Conservation (phyloP, 2,329 filamentous ascomycete genomes). For the Emergomyces orientalis region DNA sequence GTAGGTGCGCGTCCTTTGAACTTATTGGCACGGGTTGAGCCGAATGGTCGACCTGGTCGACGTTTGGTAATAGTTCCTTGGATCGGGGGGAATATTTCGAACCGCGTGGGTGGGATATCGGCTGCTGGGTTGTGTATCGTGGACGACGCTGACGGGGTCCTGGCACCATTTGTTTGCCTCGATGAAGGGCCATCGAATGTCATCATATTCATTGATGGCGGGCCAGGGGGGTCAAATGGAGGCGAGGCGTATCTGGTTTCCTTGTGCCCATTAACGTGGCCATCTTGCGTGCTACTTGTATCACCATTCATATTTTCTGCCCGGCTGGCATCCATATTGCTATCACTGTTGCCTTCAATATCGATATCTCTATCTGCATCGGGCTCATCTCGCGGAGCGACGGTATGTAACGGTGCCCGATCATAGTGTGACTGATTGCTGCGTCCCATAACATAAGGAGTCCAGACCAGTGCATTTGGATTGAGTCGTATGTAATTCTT, state of each 20-base stretch:
- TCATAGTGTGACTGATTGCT: constrained; percentile 75
- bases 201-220: constrained; percentile 26
- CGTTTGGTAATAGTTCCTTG: constrained; percentile 29
- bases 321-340: constrained; percentile 9
- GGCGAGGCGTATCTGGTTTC: constrained; percentile 6
- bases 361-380: constrained; percentile 27
- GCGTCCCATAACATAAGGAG: constrained; percentile 91
- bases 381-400: constrained; percentile 76
- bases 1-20: constrained; percentile 11
- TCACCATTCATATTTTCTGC: constrained; percentile 7
- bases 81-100: constrained; percentile 36
- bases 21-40: constrained; percentile 20
- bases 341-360: constrained; percentile 11
- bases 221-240: constrained; percentile 13
- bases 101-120: constrained; percentile 34
- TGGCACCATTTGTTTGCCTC: constrained; percentile 22
- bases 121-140: constrained; percentile 22
- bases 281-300: constrained; percentile 2
- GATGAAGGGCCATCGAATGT: constrained; percentile 14
- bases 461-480: constrained; percentile 77
- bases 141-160: constrained; percentile 15
- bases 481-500: constrained; percentile 84
- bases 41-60: constrained; percentile 32
- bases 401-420: constrained; percentile 71
- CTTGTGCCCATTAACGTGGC: constrained; percentile 6